A percentile compares a stretch with the other conserved stretches of the same genome.
phyloP scores from a whole-genome alignment of 345 rosid species.

The Citrus trifoliata region DNA sequence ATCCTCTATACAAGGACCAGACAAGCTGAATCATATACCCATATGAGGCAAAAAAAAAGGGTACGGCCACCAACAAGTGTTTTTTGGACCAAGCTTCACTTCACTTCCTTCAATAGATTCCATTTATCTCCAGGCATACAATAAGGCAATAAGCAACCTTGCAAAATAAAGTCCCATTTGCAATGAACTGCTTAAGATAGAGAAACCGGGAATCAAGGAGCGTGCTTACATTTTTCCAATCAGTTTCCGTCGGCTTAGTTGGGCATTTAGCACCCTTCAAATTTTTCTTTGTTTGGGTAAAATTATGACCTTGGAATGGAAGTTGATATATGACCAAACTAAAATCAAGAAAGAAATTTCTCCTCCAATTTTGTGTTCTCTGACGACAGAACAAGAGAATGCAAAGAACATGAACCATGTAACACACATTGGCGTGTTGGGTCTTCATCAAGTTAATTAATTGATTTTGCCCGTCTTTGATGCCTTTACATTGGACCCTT shows the following conservation, averaged over 20 bases:
- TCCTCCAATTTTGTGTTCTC: background rate
- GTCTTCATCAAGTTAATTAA: background rate
- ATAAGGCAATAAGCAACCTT: background rate
- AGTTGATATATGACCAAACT: background rate
- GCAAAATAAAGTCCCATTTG: background rate
- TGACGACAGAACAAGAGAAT: background rate
- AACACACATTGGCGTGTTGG: background rate
- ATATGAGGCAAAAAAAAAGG: background rate
- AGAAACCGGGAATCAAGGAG: background rate
- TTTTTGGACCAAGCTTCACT: background rate
- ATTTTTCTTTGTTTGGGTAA: background rate
- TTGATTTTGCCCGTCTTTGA: background rate
- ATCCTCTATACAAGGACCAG: background rate
- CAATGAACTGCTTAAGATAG: background rate
- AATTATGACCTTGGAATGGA: background rate
- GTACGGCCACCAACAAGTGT: background rate
- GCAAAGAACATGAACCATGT: background rate
- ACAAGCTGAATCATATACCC: background rate
- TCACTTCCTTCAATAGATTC: background rate
- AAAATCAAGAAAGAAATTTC: background rate
- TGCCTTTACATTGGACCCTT: background rate
- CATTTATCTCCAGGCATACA: background rate
- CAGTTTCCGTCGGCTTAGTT: background rate
- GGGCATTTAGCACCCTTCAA: background rate
- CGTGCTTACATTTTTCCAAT: background rate